Percentiles rank a stretch among this genome's conserved stretches.
Evolutionary conservation across 139 green algal species (phyloP).

Genomic region (Spirogloea muscicola): DNA sequence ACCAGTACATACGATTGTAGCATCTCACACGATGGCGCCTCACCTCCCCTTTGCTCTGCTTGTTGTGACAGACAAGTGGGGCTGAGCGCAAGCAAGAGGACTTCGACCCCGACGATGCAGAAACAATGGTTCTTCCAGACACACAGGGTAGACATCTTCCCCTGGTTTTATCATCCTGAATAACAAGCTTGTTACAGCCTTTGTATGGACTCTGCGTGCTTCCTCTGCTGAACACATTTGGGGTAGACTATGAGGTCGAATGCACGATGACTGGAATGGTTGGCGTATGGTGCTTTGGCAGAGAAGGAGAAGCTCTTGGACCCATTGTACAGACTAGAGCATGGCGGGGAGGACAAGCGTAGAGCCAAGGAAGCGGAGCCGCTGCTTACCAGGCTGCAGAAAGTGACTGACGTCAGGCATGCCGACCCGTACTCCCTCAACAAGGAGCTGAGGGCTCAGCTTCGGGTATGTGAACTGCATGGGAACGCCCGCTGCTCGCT

Average conservation of each 20-base stretch:
- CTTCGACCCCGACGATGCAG: conserved; percentile 60
- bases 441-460: conserved; percentile 51
- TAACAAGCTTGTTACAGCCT: too few species aligned
- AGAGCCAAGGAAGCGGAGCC: conserved; percentile 51
- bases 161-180: too few species aligned
- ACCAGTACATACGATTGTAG: too few species aligned
- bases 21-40: too few species aligned
- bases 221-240: too few species aligned
- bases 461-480: conserved; percentile 47
- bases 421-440: conserved; percentile 62
- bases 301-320: conserved; percentile 50
- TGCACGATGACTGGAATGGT: too few species aligned
- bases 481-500: too few species aligned
- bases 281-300: too few species aligned
- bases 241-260: too few species aligned
- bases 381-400: not conserved
- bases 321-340: conserved; percentile 34
- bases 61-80: conserved; percentile 30
- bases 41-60: too few species aligned
- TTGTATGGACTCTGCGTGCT: too few species aligned
- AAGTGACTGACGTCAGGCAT: conserved; percentile 23
- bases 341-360: conserved; percentile 56
- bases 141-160: conserved; percentile 47
- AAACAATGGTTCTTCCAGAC: conserved; percentile 60
- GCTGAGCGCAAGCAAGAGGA: conserved; percentile 56